phyloP scores from a whole-genome alignment of 345 rosid genomes.

The Reutealis trisperma region DNA sequence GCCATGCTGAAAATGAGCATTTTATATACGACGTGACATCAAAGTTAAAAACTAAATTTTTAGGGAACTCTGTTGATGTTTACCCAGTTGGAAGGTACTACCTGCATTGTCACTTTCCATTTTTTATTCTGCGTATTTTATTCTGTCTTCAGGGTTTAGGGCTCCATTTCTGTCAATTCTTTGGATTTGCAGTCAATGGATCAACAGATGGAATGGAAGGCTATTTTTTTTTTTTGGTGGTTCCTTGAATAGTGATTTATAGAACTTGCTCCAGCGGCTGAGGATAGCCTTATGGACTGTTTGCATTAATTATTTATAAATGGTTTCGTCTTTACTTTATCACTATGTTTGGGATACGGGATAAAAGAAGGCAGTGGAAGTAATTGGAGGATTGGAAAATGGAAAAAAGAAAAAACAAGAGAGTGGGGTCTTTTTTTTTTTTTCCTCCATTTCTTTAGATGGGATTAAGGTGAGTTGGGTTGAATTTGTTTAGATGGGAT shows the following conservation, averaged over 20 bases:
- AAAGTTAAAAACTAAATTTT: conserved; percentile 81
- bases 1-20: conserved; percentile 88
- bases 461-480: too few species aligned
- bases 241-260: too few species aligned
- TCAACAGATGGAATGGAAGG: not conserved
- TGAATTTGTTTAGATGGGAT: too few species aligned
- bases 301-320: too few species aligned
- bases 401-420: too few species aligned
- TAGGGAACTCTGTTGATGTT: conserved; percentile 76
- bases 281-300: not conserved
- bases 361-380: too few species aligned
- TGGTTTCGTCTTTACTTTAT: too few species aligned
- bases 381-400: too few species aligned
- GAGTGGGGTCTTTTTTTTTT: too few species aligned
- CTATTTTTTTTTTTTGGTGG: too few species aligned
- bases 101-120: not conserved
- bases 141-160: not conserved
- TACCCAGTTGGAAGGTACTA: conserved; percentile 77
- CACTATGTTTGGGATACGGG: too few species aligned
- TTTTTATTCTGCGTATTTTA: not conserved
- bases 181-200: not conserved
- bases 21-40: conserved; percentile 80
- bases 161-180: not conserved
- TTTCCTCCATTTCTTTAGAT: too few species aligned
- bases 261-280: not conserved